Evolutionary conservation across 352 stramenopile genomes (phyloP).

Genomic region (Aphanomyces invadans): DNA sequence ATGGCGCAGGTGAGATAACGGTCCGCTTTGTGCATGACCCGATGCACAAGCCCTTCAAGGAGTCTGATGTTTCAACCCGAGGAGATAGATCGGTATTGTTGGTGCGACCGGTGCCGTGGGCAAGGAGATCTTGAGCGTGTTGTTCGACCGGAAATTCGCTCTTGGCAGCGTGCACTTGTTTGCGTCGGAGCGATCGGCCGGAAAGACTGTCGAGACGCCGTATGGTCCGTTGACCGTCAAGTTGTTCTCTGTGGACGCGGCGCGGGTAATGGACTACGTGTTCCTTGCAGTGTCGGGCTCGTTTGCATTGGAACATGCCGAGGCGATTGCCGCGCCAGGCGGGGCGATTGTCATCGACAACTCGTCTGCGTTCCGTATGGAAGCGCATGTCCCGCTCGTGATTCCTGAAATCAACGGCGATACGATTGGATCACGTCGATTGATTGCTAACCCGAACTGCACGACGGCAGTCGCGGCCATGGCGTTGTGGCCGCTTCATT

Average conservation of each 20-base stretch:
- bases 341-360: constrained; percentile 97
- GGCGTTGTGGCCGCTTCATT: constrained; percentile 95
- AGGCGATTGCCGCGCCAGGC: constrained; percentile 79
- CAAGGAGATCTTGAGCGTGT: constrained; percentile 93
- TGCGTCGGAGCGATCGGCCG: constrained; percentile 89
- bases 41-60: too few species aligned
- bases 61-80: too few species aligned
- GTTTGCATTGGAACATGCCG: constrained; percentile 94
- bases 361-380: constrained; percentile 94
- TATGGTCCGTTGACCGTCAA: constrained; percentile 93
- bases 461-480: constrained; percentile 97
- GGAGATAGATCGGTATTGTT: constrained; percentile 61
- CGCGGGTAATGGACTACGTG: constrained; percentile 91
- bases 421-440: constrained; percentile 55
- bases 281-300: constrained; percentile 96
- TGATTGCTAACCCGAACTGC: constrained; percentile 99
- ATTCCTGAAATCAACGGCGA: constrained; percentile 95
- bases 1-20: constrained; percentile 12
- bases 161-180: constrained; percentile 92
- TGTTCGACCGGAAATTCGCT: constrained; percentile 81
- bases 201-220: constrained; percentile 81
- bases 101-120: constrained; percentile 91
- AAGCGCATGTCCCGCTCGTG: constrained; percentile 86
- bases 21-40: too few species aligned
- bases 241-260: constrained; percentile 91